These are phyloP conservation scores for Ochetophila trinervis DNA, from an alignment of 306 rosid genomes.

Conservation along the genomic window DNA sequence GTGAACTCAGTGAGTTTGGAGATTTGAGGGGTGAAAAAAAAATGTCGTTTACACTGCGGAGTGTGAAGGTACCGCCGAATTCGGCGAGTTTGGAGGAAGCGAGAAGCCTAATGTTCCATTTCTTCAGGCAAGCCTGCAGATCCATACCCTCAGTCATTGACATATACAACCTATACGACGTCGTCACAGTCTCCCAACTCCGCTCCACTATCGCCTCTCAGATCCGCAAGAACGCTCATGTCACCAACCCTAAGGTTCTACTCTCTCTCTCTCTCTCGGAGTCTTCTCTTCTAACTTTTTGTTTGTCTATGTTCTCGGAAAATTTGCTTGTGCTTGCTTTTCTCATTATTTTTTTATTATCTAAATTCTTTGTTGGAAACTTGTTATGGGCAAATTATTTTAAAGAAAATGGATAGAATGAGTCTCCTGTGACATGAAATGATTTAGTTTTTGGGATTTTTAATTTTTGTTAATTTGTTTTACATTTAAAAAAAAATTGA, in stretches of 20 bases:
- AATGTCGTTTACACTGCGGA: conserved; percentile 54
- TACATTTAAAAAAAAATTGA: too few relatives aligned
- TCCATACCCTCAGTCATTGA: conserved; percentile 77
- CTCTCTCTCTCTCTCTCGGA: neutral
- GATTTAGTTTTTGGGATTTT: too few relatives aligned
- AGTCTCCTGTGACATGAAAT: too few relatives aligned
- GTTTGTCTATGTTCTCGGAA: neutral
- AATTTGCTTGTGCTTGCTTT: neutral
- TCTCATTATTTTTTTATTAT: too few relatives aligned
- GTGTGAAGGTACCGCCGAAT: conserved; percentile 80
- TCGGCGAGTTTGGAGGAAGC: conserved; percentile 80
- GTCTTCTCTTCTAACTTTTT: neutral
- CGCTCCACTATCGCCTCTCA: conserved; percentile 76
- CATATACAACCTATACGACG: conserved; percentile 74
- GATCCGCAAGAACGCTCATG: conserved; percentile 69
- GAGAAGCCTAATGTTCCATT: conserved; percentile 66
- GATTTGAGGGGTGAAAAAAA: neutral
- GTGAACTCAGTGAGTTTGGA: conserved; percentile 20
- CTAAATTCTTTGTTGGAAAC: too few relatives aligned
- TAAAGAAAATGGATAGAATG: too few relatives aligned
- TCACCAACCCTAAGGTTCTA: conserved; percentile 72
- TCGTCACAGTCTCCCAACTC: conserved; percentile 53
- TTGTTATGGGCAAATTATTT: too few relatives aligned
- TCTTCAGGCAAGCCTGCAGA: conserved; percentile 77
- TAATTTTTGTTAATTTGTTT: too few relatives aligned